Percentiles rank a stretch among this genome's conserved stretches.
These are phyloP conservation scores for Sicyos baderoa DNA, from an alignment of 306 rosid species.

Conservation along the genomic window DNA sequence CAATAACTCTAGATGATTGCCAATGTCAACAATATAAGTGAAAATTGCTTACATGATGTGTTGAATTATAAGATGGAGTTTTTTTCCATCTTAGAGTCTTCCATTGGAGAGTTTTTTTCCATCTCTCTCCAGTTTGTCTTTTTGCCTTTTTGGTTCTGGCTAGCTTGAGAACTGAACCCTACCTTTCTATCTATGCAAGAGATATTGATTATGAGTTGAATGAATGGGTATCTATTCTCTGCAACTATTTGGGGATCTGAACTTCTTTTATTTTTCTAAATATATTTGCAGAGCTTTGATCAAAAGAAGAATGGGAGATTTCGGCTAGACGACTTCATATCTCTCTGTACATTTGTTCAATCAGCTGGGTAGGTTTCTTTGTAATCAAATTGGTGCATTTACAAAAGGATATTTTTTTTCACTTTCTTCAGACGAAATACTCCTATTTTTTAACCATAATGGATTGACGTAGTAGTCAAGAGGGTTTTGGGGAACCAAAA, in stretches of 20 bases:
- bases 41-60: not conserved
- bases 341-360: slow-evolving; percentile 73
- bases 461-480: too few relatives aligned
- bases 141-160: not conserved
- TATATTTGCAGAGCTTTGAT: slow-evolving; percentile 72
- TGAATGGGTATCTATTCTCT: not conserved
- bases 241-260: not conserved
- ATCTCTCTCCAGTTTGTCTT: not conserved
- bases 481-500: too few relatives aligned
- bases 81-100: not conserved
- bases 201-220: not conserved
- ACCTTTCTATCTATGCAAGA: not conserved
- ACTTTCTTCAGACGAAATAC: not conserved
- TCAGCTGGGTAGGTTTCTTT: slow-evolving; percentile 56
- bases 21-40: not conserved
- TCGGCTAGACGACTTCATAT: slow-evolving; percentile 70
- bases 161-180: too few relatives aligned
- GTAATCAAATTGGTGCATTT: not conserved
- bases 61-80: not conserved
- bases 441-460: not conserved
- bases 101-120: not conserved
- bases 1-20: not conserved
- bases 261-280: slow-evolving; percentile 22
- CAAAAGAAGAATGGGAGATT: slow-evolving; percentile 69
- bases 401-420: not conserved